Base-by-base conservation (phyloP, 805 yeast species). In the Candida qinlingensis region DNA sequence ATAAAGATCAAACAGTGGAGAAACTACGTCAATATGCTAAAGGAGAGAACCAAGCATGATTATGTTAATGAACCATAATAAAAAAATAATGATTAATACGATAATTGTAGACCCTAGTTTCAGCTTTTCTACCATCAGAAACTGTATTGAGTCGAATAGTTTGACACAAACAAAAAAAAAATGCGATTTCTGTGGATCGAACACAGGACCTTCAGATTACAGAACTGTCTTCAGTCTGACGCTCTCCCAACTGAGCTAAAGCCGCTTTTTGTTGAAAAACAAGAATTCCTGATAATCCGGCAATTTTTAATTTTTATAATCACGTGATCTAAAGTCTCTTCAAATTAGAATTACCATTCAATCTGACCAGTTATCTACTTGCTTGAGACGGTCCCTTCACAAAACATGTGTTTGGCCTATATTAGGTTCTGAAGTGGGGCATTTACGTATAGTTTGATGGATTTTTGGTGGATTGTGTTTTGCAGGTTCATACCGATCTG, bases 201-300 rank as follows among this genome's bases (percentile, higher is more conserved):
- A 81, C 85, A 77, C 85, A 79, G 82, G 84, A 80, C 87, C 86
- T 81, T 73, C 81, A 79, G 86, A 81, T 80, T 19, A 19, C 19
- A 19, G 19, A 19, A 19, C 19, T 19, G 2, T 19, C 61, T 58
- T 58, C 60, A 59, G 61, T 58, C 59, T 56, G 54, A 52, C 60
- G 61, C 60, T 59, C 60, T 59, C 60, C 60, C 62, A 54, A 50
- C 60, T 59, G 60, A 59, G 60, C 62, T 58, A 59, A 56, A 56
- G 47, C 61, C 59, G 62, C 62, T 36, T 36, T 31, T 42, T 34
- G 35, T n/a, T 35, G 12, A 6, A 30, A 40, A 7, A 31, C 11
- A 43, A 29, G 6, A 38, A 49, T 46, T 49, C n/a, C 48, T 19
- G 46, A 31, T 5, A 37, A 41, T 11, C 38, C 44, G 11, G 41